phyloP scores from a whole-genome alignment of 2,329 filamentous ascomycete genomes.

The Apiospora aurea region DNA sequence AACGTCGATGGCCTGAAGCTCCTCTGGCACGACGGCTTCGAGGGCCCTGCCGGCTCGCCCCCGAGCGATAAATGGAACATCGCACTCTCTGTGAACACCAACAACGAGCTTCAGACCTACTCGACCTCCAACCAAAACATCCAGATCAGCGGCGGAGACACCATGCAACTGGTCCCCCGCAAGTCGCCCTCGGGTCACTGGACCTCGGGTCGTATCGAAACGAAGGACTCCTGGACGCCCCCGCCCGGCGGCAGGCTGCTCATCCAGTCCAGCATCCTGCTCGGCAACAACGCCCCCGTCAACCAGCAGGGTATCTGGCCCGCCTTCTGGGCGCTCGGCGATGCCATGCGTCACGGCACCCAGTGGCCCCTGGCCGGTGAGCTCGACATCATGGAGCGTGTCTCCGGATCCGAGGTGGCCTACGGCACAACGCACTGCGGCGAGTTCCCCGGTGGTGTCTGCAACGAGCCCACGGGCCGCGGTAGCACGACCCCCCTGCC shows the following conservation, averaged over 20 bases:
- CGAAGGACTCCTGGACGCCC: conserved; percentile 54
- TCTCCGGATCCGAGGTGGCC: conserved; percentile 53
- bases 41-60: conserved; percentile 46
- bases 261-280: conserved; percentile 53
- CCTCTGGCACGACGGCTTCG: conserved; percentile 55
- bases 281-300: conserved; percentile 46
- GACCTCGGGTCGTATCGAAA: conserved; percentile 60
- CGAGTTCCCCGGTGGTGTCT: conserved; percentile 50
- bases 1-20: conserved; percentile 47
- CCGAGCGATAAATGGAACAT: conserved; percentile 55
- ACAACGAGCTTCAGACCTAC: conserved; percentile 59
- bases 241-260: conserved; percentile 48
- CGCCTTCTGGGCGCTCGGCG: conserved; percentile 60
- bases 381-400: conserved; percentile 58
- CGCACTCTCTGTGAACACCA: conserved; percentile 52
- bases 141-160: conserved; percentile 58
- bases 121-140: conserved; percentile 52
- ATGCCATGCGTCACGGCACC: conserved; percentile 53
- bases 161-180: conserved; percentile 59
- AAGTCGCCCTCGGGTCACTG: conserved; percentile 47
- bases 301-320: conserved; percentile 60
- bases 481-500: conserved; percentile 47
- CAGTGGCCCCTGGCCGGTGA: conserved; percentile 58
- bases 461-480: conserved; percentile 55
- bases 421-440: conserved; percentile 59